Base-by-base conservation (phyloP, 1,139 yeast species). In the Maudiozyma humilis region DNA sequence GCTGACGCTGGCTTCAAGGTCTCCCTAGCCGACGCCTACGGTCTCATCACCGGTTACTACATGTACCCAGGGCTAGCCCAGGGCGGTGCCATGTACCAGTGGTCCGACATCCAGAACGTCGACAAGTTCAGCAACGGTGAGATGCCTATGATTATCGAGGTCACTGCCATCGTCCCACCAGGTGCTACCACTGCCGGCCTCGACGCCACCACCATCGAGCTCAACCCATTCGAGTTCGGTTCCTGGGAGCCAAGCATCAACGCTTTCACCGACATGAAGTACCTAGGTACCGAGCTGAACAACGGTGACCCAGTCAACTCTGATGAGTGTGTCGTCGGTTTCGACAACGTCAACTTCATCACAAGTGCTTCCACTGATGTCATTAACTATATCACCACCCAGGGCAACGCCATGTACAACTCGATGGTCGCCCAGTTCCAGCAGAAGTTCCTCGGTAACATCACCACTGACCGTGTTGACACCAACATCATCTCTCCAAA, bases 1-100 rank as follows among this genome's bases (percentile, higher is more conserved):
- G 64, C 68, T 46, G 70, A 78, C 32, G 95, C 94, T 1, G 95
- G 95, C 1, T 89, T 73, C 64, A 79, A 82, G 42, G 68, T 79
- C 29, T 76, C 89, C 4, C 56, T 89, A 44, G 87, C 96, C 14
- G 96, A 88, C 66, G 75, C 84, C 49, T 89, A 96, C 96, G 94
- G 93, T 14, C 71, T 95, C 57, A 82, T 86, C 1, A 68, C 87
- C 42, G 76, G 93, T 0, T 75, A 81, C 57, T 94, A 86, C 64
- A 79, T 85, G 56, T 78, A 84, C 61, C 66, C 78, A 18, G 67
- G 69, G 42, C 64, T 70, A 44, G 56, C 72, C 29, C 73, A 76
- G 50, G 76, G 75, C 44, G 85, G 84, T 44, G 79, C 75, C 2
- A 79, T 76, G 4, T 67, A 80, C 55, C 74, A 83, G 2, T 83